Percentiles rank a stretch among this genome's conserved stretches.
phyloP scores from a whole-genome alignment of 169 alveolate genomes.

The Plasmodium billcollinsi region DNA sequence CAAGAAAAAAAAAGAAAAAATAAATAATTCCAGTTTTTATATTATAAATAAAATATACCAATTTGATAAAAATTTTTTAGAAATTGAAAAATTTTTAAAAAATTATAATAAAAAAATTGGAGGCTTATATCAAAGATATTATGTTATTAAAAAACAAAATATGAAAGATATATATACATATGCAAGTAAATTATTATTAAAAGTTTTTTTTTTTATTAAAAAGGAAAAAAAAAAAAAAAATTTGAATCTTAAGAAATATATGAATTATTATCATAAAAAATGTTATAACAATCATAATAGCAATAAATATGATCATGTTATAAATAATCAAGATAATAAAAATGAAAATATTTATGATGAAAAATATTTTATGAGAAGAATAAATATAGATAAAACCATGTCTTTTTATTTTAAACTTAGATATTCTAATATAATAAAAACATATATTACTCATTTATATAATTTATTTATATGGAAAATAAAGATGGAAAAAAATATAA shows the following conservation, averaged over 20 bases:
- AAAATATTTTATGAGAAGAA: neutral
- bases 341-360: neutral
- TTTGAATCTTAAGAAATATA: neutral
- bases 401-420: conserved; percentile 19
- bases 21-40: neutral
- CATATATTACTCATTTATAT: conserved; percentile 38
- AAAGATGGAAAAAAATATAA: conserved; percentile 20
- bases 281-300: neutral
- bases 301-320: neutral
- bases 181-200: conserved; percentile 7
- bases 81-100: conserved; percentile 45
- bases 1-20: neutral
- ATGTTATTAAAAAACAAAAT: neutral
- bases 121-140: conserved; percentile 4
- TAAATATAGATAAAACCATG: conserved; percentile 10
- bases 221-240: neutral
- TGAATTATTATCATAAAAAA: neutral
- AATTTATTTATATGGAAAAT: conserved; percentile 56
- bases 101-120: neutral
- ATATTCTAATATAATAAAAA: conserved; percentile 20
- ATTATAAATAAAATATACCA: conserved; percentile 22
- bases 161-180: conserved; percentile 5
- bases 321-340: conserved; percentile 1
- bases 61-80: conserved; percentile 23
- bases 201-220: conserved; percentile 6